phyloP scores from a whole-genome alignment of 495 filamentous ascomycete genomes.

The Penicillium nucicola region DNA sequence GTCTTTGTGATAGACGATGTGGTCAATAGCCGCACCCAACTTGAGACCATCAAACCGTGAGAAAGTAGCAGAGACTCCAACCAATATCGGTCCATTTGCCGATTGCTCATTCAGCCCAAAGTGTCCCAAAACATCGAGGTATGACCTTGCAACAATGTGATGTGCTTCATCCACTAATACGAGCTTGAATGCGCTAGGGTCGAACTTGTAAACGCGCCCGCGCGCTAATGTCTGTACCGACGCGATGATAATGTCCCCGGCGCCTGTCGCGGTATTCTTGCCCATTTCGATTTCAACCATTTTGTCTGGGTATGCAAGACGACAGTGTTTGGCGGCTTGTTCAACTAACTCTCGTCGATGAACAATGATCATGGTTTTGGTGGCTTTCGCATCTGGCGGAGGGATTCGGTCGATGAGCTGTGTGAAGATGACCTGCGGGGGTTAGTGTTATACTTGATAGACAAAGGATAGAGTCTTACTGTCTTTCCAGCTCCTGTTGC shows the following conservation, averaged over 20 bases:
- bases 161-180: slow-evolving; percentile 97
- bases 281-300: slow-evolving; percentile 90
- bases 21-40: slow-evolving; percentile 84
- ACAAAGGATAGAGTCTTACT: slow-evolving; percentile 37
- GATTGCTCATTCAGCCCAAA: slow-evolving; percentile 62
- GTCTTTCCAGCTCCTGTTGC: slow-evolving; percentile 95
- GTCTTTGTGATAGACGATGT: slow-evolving; percentile 96
- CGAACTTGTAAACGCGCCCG: slow-evolving; percentile 75
- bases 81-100: slow-evolving; percentile 61
- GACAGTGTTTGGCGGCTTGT: slow-evolving; percentile 85
- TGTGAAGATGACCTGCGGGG: slow-evolving; percentile 82
- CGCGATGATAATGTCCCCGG: slow-evolving; percentile 92
- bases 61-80: slow-evolving; percentile 93
- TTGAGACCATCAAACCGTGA: slow-evolving; percentile 85
- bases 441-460: slow-evolving; percentile 2
- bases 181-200: slow-evolving; percentile 79
- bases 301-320: slow-evolving; percentile 71
- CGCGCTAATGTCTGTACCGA: slow-evolving; percentile 75
- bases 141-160: slow-evolving; percentile 84
- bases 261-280: slow-evolving; percentile 64
- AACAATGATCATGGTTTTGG: slow-evolving; percentile 85
- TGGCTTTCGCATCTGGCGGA: slow-evolving; percentile 51
- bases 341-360: slow-evolving; percentile 95
- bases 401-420: slow-evolving; percentile 81
- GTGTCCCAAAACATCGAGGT: slow-evolving; percentile 67